These are phyloP conservation scores for Rhizopogon vesiculosus DNA, from an alignment of 768 basidiomycete genomes.

Conservation along the genomic window DNA sequence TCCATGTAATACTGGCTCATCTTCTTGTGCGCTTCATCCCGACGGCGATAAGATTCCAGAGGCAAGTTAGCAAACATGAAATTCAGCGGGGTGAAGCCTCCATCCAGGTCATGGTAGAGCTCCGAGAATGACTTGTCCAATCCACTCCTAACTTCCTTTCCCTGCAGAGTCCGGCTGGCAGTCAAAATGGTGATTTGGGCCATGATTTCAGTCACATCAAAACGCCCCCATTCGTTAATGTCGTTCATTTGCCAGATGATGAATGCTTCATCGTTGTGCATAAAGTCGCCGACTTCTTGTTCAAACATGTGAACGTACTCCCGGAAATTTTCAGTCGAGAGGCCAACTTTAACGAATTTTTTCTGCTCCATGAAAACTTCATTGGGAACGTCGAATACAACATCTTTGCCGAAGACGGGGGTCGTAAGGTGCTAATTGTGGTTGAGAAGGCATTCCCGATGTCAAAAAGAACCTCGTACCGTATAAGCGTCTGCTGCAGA, in stretches of 20 bases:
- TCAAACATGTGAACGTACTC: constrained; percentile 80
- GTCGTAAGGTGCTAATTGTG: constrained; percentile 74
- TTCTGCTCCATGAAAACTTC: constrained; percentile 99
- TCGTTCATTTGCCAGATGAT: constrained; percentile 54
- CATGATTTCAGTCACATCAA: constrained; percentile 69
- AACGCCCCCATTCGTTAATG: constrained; percentile 72
- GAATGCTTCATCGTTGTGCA: constrained; percentile 64
- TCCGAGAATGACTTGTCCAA: constrained; percentile 85
- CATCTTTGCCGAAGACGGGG: constrained; percentile 95
- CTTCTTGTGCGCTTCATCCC: constrained; percentile 87
- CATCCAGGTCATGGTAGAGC: constrained; percentile 85
- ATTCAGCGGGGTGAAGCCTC: constrained; percentile 94
- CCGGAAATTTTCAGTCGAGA: constrained; percentile 88
- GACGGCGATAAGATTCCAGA: constrained; percentile 80
- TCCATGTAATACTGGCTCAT: constrained; percentile 92
- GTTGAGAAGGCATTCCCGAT: not conserved
- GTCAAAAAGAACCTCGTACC: constrained; percentile 33
- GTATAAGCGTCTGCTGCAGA: constrained; percentile 97
- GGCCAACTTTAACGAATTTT: constrained; percentile 94
- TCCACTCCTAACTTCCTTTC: constrained; percentile 75
- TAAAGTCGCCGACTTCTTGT: constrained; percentile 68
- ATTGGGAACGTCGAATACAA: constrained; percentile 97
- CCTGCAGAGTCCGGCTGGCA: constrained; percentile 90
- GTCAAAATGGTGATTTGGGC: constrained; percentile 94
- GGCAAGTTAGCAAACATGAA: constrained; percentile 94